Evolutionary conservation across 2,329 filamentous ascomycete genomes (phyloP).

Genomic region (Fusarium avenaceum): DNA sequence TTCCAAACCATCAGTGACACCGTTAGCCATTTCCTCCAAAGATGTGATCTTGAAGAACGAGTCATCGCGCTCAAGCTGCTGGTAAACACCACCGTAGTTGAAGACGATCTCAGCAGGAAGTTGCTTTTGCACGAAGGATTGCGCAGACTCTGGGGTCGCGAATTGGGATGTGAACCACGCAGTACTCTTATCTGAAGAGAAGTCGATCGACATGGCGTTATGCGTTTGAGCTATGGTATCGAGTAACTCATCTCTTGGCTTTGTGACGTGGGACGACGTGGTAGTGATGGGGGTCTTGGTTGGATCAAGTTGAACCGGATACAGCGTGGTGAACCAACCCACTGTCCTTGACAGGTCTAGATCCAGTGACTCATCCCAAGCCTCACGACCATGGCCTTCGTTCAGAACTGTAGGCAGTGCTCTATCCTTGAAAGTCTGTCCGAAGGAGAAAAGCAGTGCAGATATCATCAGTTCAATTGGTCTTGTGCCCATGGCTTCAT

Average conservation of each 20-base stretch:
- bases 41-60: constrained; percentile 12
- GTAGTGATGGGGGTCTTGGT: background rate
- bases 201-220: constrained; percentile 12
- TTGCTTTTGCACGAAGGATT: constrained; percentile 3
- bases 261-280: background rate
- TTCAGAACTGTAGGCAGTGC: constrained; percentile 10
- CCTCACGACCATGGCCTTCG: constrained; percentile 17
- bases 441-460: constrained; percentile 18
- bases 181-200: constrained; percentile 1
- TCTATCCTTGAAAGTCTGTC: constrained; percentile 8
- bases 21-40: constrained; percentile 9
- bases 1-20: background rate
- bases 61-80: constrained; percentile 14
- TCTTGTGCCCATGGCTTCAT: constrained; percentile 12
- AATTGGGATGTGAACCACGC: constrained; percentile 26
- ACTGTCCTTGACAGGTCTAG: constrained; percentile 19
- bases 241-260: background rate
- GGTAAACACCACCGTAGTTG: constrained; percentile 16
- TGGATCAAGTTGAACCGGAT: constrained; percentile 9
- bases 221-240: constrained; percentile 12
- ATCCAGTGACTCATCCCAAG: constrained; percentile 6
- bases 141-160: constrained; percentile 13
- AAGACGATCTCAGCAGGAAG: constrained; percentile 25
- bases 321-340: constrained; percentile 29
- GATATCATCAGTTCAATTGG: constrained; percentile 30